phyloP scores from a whole-genome alignment of 371 early-diverging fungal genomes.

The Mortierella sp. region DNA sequence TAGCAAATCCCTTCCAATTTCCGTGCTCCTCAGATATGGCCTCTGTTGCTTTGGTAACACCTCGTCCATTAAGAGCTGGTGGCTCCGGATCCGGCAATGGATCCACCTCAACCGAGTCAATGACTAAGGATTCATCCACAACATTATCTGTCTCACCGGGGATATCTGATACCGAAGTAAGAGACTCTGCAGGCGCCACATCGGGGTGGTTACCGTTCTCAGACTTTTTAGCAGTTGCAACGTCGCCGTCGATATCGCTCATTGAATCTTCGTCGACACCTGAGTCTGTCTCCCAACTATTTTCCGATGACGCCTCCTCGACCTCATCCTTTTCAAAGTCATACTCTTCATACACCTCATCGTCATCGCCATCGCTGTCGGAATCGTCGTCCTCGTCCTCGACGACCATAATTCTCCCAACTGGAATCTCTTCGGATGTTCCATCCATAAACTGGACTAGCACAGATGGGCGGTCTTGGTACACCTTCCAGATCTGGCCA shows the following conservation, averaged over 20 bases:
- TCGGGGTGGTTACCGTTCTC: not conserved
- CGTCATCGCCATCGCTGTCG: slow-evolving; percentile 25
- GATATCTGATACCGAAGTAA: too few species aligned
- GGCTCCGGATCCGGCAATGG: slow-evolving; percentile 31
- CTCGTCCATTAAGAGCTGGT: not conserved
- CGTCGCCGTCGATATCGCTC: slow-evolving; percentile 25
- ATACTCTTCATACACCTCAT: slow-evolving; percentile 31
- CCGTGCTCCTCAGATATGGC: slow-evolving; percentile 19
- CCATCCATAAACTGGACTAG: slow-evolving; percentile 55
- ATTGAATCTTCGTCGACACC: slow-evolving; percentile 37
- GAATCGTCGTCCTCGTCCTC: slow-evolving; percentile 47
- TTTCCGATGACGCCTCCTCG: slow-evolving; percentile 37
- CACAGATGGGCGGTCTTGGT: slow-evolving; percentile 46
- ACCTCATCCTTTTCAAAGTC: slow-evolving; percentile 47
- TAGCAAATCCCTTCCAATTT: slow-evolving; percentile 37
- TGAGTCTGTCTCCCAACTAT: slow-evolving; percentile 53
- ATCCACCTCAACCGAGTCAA: slow-evolving; percentile 3
- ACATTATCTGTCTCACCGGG: too few species aligned
- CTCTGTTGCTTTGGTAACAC: not conserved
- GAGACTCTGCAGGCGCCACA: too few species aligned
- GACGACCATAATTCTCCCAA: slow-evolving; percentile 53
- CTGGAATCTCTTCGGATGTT: slow-evolving; percentile 39
- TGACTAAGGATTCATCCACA: too few species aligned
- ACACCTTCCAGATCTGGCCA: slow-evolving; percentile 55
- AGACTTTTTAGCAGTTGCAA: slow-evolving; percentile 8